Evolutionary conservation across 2,329 filamentous ascomycete species (phyloP).

Genomic region (Cytospora piceae): DNA sequence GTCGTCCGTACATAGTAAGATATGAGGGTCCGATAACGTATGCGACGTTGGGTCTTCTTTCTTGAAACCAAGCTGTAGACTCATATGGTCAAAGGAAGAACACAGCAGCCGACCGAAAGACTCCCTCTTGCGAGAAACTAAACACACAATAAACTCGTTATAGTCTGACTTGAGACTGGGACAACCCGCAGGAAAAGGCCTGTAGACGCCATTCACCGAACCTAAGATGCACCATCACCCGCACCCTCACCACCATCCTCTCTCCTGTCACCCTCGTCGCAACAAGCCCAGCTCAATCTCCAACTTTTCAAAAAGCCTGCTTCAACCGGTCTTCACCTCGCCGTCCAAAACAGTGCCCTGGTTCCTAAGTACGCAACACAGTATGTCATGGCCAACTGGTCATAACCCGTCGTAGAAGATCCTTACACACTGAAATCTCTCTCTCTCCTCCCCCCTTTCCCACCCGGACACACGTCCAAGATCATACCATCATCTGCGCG

Average conservation of each 20-base stretch:
- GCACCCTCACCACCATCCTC: conserved; percentile 7
- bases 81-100: neutral
- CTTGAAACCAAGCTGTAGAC: conserved; percentile 1
- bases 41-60: neutral
- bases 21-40: neutral
- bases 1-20: too few species aligned
- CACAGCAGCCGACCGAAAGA: neutral
- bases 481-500: conserved; percentile 95
- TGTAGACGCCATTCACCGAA: conserved; percentile 29
- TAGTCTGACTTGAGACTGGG: neutral
- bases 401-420: neutral
- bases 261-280: neutral
- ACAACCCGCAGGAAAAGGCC: conserved; percentile 8
- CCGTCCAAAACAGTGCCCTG: neutral
- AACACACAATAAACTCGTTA: conserved; percentile 10
- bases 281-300: conserved; percentile 17
- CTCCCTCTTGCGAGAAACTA: neutral
- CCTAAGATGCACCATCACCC: conserved; percentile 17
- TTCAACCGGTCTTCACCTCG: neutral
- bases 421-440: neutral
- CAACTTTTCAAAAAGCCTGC: neutral
- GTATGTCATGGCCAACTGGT: neutral
- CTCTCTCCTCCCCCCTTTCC: neutral
- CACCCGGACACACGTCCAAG: neutral
- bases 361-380: neutral